A percentile compares a stretch with the other conserved stretches of the same genome.
These are phyloP conservation scores for Peronosclerospora sorghi DNA, from an alignment of 352 stramenopile genomes.

Conservation along the genomic window DNA sequence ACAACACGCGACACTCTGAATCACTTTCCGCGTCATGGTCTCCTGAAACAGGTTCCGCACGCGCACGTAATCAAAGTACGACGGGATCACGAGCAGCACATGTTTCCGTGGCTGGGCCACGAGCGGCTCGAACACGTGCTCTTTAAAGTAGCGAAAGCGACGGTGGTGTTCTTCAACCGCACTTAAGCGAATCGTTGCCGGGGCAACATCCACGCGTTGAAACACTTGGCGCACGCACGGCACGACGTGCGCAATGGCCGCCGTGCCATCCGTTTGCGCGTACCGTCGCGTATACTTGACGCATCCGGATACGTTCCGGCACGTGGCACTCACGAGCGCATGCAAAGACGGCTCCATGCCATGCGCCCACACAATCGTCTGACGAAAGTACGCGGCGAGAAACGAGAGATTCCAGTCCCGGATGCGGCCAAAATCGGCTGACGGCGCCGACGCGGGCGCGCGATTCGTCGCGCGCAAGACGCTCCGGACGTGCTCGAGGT, in stretches of 20 bases:
- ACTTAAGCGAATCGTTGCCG: conserved; percentile 17
- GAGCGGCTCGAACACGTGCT: conserved; percentile 65
- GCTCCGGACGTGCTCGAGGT: conserved; percentile 61
- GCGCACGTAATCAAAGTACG: conserved; percentile 81
- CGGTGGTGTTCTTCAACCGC: conserved; percentile 41
- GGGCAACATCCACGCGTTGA: conserved; percentile 50
- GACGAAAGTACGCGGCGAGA: conserved; percentile 52
- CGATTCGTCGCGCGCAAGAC: conserved; percentile 54
- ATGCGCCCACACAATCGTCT: conserved; percentile 64
- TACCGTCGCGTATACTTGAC: conserved; percentile 51
- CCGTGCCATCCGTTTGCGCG: conserved; percentile 32
- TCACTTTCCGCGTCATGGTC: conserved; percentile 60
- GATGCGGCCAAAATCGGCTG: conserved; percentile 63
- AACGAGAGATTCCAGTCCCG: conserved; percentile 69
- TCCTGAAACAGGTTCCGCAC: conserved; percentile 78
- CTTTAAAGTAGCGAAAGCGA: conserved; percentile 69
- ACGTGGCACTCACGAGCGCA: conserved; percentile 45
- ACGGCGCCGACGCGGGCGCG: conserved; percentile 50
- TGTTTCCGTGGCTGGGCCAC: conserved; percentile 56
- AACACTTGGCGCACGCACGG: conserved; percentile 73
- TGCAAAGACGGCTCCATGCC: conserved; percentile 48
- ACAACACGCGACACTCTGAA: conserved; percentile 54
- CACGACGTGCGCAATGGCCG: conserved; percentile 53
- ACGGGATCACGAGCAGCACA: conserved; percentile 73
- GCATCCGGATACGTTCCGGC: conserved; percentile 39